A percentile compares a stretch with the other conserved stretches of the same genome.
Conservation (phyloP, 495 filamentous ascomycete species). For the Tirmania nivea region DNA sequence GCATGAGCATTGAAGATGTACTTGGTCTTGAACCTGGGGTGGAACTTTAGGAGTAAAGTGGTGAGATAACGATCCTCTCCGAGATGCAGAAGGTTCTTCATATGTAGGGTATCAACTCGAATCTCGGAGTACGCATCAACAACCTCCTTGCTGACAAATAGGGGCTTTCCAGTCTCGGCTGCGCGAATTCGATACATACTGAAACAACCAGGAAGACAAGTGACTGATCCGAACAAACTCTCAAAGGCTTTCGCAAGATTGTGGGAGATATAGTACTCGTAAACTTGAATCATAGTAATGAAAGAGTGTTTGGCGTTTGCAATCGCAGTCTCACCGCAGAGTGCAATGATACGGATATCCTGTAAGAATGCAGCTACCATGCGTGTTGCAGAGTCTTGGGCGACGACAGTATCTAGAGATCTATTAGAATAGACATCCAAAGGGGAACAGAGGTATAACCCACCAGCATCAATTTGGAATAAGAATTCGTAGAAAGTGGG, state of each 20-base stretch:
- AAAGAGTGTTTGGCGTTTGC: conserved; percentile 84
- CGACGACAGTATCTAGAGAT: conserved; percentile 59
- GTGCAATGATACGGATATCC: conserved; percentile 75
- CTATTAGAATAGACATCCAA: no score
- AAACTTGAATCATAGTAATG: conserved; percentile 97
- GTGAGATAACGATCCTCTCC: conserved; percentile 93
- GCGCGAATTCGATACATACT: conserved; percentile 95
- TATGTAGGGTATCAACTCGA: conserved; percentile 91
- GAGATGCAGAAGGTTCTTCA: conserved; percentile 93
- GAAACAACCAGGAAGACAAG: conserved; percentile 94
- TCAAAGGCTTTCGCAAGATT: conserved; percentile 98
- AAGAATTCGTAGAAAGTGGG: conserved; percentile 97
- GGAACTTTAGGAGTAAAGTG: conserved; percentile 78
- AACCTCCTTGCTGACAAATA: conserved; percentile 85
- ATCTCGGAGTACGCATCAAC: conserved; percentile 71
- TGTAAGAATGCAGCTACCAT: conserved; percentile 80
- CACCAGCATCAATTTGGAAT: conserved; percentile 69
- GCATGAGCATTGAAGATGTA: conserved; percentile 82
- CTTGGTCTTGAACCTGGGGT: conserved; percentile 91
- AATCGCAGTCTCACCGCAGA: conserved; percentile 85
- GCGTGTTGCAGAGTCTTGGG: conserved; percentile 71
- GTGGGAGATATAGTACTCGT: conserved; percentile 97
- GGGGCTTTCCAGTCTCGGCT: conserved; percentile 76
- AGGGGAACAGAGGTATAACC: neutral
- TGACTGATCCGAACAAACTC: conserved; percentile 88